Conservation (phyloP, 2,329 filamentous ascomycete species). For the Fusarium sp. region DNA sequence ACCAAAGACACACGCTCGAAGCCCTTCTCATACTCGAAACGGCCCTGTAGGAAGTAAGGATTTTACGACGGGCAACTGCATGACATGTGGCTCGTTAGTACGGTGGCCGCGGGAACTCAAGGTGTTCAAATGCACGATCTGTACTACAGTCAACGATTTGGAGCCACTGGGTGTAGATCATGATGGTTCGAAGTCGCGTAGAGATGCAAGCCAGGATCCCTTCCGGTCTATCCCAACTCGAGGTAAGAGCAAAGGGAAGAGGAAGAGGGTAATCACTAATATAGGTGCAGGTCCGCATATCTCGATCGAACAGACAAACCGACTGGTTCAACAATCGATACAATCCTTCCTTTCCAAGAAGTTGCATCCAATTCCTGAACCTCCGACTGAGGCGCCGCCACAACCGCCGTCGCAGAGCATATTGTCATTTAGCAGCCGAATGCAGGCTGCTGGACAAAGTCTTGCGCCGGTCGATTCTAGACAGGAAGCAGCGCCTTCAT, state of each 20-base stretch:
- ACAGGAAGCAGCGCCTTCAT: slow-evolving; percentile 4
- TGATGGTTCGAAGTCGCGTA: slow-evolving; percentile 32
- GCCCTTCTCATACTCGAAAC: slow-evolving; percentile 43
- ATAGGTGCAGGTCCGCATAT: slow-evolving; percentile 42
- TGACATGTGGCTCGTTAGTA: slow-evolving; percentile 84
- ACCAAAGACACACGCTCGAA: slow-evolving; percentile 41
- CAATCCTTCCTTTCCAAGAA: slow-evolving; percentile 44
- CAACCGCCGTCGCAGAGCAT: slow-evolving; percentile 17
- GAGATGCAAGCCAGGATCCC: slow-evolving; percentile 34
- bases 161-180: slow-evolving; percentile 38
- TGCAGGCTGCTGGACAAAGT: slow-evolving; percentile 22
- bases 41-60: slow-evolving; percentile 58
- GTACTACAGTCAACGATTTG: slow-evolving; percentile 85
- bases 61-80: slow-evolving; percentile 77
- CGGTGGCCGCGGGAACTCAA: slow-evolving; percentile 79
- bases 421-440: slow-evolving; percentile 36
- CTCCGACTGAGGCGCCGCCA: slow-evolving; percentile 21
- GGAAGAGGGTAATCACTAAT: slow-evolving; percentile 10
- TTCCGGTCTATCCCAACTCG: slow-evolving; percentile 19
- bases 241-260: slow-evolving; percentile 17
- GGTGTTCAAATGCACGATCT: slow-evolving; percentile 84
- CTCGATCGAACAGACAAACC: slow-evolving; percentile 48
- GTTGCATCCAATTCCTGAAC: slow-evolving; percentile 29
- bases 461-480: neutral
- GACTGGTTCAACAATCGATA: slow-evolving; percentile 48